Percentiles rank a stretch among this genome's conserved stretches.
These are phyloP conservation scores for Candida ovalis DNA, from an alignment of 805 yeast genomes.

Conservation along the genomic window DNA sequence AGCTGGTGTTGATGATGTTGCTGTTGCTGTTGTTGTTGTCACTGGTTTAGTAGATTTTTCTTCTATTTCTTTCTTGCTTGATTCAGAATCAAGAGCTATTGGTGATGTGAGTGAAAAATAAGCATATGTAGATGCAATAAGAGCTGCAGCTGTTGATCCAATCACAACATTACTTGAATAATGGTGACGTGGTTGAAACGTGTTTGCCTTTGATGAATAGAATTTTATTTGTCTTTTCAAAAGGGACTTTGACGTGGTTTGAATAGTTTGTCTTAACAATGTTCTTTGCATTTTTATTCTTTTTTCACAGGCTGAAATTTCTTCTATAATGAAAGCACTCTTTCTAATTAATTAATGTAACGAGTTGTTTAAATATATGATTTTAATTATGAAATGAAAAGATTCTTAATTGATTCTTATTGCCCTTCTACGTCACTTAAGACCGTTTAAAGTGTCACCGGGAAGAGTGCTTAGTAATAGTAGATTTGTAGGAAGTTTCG, in stretches of 20 bases:
- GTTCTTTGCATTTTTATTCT: slow-evolving; percentile 5
- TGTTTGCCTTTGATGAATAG: slow-evolving; percentile 1
- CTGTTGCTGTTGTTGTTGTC: slow-evolving; percentile 6
- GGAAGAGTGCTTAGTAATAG: neutral
- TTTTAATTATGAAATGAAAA: no score
- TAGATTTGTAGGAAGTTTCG: neutral
- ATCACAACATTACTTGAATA: neutral
- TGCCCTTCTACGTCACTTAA: no score
- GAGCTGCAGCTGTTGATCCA: slow-evolving; percentile 2
- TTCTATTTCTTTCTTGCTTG: slow-evolving; percentile 8
- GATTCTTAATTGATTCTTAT: no score
- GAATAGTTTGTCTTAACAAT: slow-evolving; percentile 4
- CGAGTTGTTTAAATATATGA: neutral
- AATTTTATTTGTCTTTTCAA: slow-evolving; percentile 2
- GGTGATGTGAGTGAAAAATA: neutral
- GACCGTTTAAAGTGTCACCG: neutral
- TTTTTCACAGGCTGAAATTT: neutral
- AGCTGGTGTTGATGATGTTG: neutral
- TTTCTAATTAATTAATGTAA: no score
- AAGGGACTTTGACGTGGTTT: neutral
- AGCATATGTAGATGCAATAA: slow-evolving; percentile 12
- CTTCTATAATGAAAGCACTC: neutral
- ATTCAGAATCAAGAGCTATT: slow-evolving; percentile 9
- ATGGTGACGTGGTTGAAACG: neutral
- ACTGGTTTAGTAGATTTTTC: slow-evolving; percentile 20